Percentiles rank a stretch among this genome's conserved stretches.
phyloP scores from a whole-genome alignment of 371 early-diverging fungal genomes.

The Mortierella sp. region DNA sequence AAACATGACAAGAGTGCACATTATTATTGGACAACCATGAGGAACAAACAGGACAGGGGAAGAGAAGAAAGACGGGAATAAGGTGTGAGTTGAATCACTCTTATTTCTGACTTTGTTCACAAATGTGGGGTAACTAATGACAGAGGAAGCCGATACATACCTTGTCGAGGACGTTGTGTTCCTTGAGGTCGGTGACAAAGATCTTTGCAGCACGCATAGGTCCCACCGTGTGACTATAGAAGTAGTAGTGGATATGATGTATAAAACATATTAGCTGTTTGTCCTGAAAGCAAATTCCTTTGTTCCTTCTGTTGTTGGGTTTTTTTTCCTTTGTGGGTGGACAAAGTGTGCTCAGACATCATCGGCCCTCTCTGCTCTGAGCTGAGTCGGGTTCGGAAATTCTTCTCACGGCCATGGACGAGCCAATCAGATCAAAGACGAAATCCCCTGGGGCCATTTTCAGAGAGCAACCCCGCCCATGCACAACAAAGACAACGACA shows the following conservation, averaged over 20 bases:
- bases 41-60: not conserved
- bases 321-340: not conserved
- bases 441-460: slow-evolving; percentile 8
- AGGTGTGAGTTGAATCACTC: slow-evolving; percentile 57
- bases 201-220: slow-evolving; percentile 97
- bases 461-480: not conserved
- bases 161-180: slow-evolving; percentile 78
- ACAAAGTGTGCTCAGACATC: too few species aligned
- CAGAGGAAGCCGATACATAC: slow-evolving; percentile 32
- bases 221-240: slow-evolving; percentile 87
- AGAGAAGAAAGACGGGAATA: slow-evolving; percentile 8
- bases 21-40: not conserved
- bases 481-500: not conserved
- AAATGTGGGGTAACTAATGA: too few species aligned
- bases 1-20: slow-evolving; percentile 4
- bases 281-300: not conserved
- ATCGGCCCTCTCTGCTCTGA: not conserved
- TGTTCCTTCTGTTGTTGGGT: not conserved
- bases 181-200: slow-evolving; percentile 87
- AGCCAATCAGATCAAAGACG: slow-evolving; percentile 4
- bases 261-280: not conserved
- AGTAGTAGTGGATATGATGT: not conserved
- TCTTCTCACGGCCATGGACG: not conserved
- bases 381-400: slow-evolving; percentile 12
- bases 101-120: not conserved